Conservation (phyloP, 2,329 filamentous ascomycete species). For the Mollisia scopiformis region DNA sequence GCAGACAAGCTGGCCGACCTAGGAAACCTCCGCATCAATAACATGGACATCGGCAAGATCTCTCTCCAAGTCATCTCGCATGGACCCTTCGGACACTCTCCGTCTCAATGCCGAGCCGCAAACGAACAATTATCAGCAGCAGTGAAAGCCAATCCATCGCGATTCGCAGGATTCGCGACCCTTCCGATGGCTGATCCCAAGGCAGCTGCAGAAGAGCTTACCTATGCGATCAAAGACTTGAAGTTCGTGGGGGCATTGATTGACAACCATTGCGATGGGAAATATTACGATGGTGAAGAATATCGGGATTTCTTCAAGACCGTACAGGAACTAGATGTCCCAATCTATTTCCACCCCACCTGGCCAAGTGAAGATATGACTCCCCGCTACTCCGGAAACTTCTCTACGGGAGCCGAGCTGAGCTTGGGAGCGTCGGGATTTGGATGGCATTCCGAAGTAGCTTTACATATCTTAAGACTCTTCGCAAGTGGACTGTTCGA, state of each 20-base stretch:
- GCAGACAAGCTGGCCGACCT: constrained; percentile 14
- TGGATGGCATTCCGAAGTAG: constrained; percentile 53
- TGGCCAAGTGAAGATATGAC: constrained; percentile 56
- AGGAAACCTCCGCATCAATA: constrained; percentile 21
- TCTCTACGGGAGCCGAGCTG: constrained; percentile 61
- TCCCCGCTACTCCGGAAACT: constrained; percentile 59
- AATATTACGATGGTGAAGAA: constrained; percentile 46
- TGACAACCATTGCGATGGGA: constrained; percentile 41
- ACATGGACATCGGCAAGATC: constrained; percentile 29
- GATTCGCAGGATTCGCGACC: constrained; percentile 45
- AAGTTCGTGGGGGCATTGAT: constrained; percentile 51
- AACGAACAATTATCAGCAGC: constrained; percentile 37
- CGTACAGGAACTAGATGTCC: constrained; percentile 61
- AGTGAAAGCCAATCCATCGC: constrained; percentile 34
- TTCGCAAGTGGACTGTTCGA: constrained; percentile 55
- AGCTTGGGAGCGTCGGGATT: constrained; percentile 42
- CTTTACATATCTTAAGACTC: constrained; percentile 57
- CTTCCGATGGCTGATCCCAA: constrained; percentile 42
- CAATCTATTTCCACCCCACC: constrained; percentile 64
- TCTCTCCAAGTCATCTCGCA: constrained; percentile 34
- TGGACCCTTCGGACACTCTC: constrained; percentile 17
- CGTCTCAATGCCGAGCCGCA: constrained; percentile 6
- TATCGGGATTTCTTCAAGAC: constrained; percentile 66
- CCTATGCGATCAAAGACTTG: constrained; percentile 43
- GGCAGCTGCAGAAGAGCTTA: constrained; percentile 39